These are phyloP conservation scores for Pestalotiopsis sp. DNA, from an alignment of 2,329 filamentous ascomycete genomes.

Conservation along the genomic window DNA sequence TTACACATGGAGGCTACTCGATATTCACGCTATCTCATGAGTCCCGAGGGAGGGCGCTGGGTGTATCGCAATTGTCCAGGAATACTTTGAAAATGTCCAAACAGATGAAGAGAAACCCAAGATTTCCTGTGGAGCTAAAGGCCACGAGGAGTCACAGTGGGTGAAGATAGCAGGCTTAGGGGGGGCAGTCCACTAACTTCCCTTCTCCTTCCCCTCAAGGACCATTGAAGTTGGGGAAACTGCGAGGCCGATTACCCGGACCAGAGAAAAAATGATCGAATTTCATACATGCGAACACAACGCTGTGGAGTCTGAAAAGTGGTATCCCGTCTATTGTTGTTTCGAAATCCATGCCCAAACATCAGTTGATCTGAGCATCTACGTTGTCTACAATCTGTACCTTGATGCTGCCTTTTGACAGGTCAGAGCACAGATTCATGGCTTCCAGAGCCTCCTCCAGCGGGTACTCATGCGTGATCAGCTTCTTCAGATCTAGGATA, in stretches of 20 bases:
- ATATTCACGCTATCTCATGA: background rate
- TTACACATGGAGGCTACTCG: background rate
- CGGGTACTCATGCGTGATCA: conserved; percentile 64
- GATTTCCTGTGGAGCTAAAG: background rate
- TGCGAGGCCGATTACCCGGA: background rate
- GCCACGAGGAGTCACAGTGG: background rate
- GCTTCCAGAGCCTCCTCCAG: conserved; percentile 63
- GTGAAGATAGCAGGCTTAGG: background rate
- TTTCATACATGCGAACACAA: no score
- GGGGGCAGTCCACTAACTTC: background rate
- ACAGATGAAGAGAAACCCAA: background rate
- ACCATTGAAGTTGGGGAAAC: background rate
- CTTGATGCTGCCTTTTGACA: conserved; percentile 56
- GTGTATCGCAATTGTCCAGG: background rate
- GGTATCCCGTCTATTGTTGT: background rate
- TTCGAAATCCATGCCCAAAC: background rate
- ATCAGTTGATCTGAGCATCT: conserved; percentile 18
- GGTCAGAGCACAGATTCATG: conserved; percentile 51
- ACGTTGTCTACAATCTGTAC: conserved; percentile 57
- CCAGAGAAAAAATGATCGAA: no score
- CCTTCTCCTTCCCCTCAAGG: background rate
- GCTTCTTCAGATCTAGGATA: conserved; percentile 59
- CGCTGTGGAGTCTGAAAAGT: background rate
- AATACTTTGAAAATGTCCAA: background rate
- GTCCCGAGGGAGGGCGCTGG: background rate